Evolutionary conservation across 108 stramenopile species (phyloP), one percentile per base, ranked within the genome.

Genomic region (Cylindrotheca closterium): DNA sequence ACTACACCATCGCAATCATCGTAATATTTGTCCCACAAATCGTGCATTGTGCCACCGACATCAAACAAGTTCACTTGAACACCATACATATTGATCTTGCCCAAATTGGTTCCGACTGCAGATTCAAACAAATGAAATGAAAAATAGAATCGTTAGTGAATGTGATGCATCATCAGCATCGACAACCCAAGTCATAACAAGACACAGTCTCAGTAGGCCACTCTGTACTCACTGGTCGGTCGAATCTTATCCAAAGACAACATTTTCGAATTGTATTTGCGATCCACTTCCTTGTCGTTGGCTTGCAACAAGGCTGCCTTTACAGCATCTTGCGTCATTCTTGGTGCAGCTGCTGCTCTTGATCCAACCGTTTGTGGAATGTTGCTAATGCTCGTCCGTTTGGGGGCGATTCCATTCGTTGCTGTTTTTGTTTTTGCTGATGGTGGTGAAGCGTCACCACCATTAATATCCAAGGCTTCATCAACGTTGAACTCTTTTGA

Each of bases 11-110:
- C 87, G 27, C 81, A 75, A 66, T 92, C 91, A 10, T 67, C 67
- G 56, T 89, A 92, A 60, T 92, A 92, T 57, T 86, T 71, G 62
- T 87, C 84, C 86, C 91, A 89, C 46, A 92, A 67, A 33, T 85
- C 80, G 55, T 83, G 78, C 74, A 92, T 67, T 48, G 73, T 85
- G 17, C 91, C 91, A 56, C 91, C 86, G 5, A 92, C 71, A 67
- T 92, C 91, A 51, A 79, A 87, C 30, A 89, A 55, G 27, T 82
- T 74, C 60, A 78, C 80, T 52, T 83, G 84, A 51, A 77, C 84
- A 25, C 86, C 86, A 56, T 75, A 79, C 47, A 85, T 64, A 37
- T 85, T 78, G 33, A 88, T 60, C 57, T 87, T 88, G 4, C 83
- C 87, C 45, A 92, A 59, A 63, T 92, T 92, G 47, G 80, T 85